Base-by-base conservation (phyloP, 129 eudicot genomes). In the Centaurea solstitialis region DNA sequence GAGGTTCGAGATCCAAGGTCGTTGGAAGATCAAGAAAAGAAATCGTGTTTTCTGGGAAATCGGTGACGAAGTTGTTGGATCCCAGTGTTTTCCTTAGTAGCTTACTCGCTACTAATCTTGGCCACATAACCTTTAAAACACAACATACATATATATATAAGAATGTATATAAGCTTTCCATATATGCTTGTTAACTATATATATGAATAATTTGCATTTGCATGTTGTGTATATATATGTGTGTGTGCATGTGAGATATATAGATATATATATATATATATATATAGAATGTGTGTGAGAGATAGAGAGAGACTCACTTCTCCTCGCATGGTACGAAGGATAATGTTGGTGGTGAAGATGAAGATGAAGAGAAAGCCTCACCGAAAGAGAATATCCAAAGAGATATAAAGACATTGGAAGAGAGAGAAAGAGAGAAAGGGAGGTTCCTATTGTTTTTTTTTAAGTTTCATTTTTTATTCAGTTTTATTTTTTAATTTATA, bases 101-200 rank as follows among this genome's bases (percentile, higher is more conserved):
- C 88, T 91, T 91, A 70, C 92, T 88, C 15, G 93, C 96, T 68
- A 91, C 87, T 84, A 88, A 80, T 81, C 96, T 86, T 47, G 96
- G 96, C 96, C 96, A 91, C 93, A 87, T 82, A 59, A 88, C 85
- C 91, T 91, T 77, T 22, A 81, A 72, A 26, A 76, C 78, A 79
- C 68, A 26, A 83, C 23, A 78, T 35, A 22, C 5, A 33, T 33
- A 15, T 33, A 20, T 67, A 66, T 39, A 77, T 77, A 59, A 77
- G 26, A 35, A 70, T 68, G 24, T 47, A 40, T 18, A 39, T 65
- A 9, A 23, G 41, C 1, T 9, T 26, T 47, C 26, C 17, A 41
- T 38, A 70, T 40, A 62, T 33, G 73, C n/a, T 53, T 17, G 7
- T 15, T 53, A 15, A 53, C n/a, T 64, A 82, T 75, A 23, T 57